These are phyloP conservation scores for Fusarium austroafricanum DNA, from an alignment of 2,329 filamentous ascomycete species.

Conservation along the genomic window DNA sequence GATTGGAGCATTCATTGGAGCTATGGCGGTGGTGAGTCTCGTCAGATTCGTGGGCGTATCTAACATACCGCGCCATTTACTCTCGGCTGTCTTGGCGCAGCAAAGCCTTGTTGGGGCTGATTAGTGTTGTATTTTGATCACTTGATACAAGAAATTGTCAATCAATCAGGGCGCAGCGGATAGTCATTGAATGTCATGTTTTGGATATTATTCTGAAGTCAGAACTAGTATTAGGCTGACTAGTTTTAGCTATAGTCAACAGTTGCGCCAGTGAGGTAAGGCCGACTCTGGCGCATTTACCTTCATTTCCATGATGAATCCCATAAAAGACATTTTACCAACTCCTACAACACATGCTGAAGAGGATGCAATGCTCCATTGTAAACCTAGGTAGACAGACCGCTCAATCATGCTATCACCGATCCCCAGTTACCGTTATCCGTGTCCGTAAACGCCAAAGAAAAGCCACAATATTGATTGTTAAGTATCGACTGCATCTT, in stretches of 20 bases:
- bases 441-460: slow-evolving; percentile 39
- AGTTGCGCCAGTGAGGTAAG: slow-evolving; percentile 21
- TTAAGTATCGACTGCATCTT: background rate
- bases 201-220: slow-evolving; percentile 12
- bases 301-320: slow-evolving; percentile 10
- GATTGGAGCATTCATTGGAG: slow-evolving; percentile 22
- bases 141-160: background rate
- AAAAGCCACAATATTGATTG: slow-evolving; percentile 8
- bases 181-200: background rate
- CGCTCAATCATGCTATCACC: slow-evolving; percentile 19
- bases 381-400: slow-evolving; percentile 12
- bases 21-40: slow-evolving; percentile 30
- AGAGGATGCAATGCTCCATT: slow-evolving; percentile 31
- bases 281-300: slow-evolving; percentile 16
- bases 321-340: slow-evolving; percentile 36
- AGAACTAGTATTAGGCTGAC: slow-evolving; percentile 14
- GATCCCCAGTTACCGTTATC: slow-evolving; percentile 10
- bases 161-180: background rate
- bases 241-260: slow-evolving; percentile 32
- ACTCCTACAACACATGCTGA: slow-evolving; percentile 36
- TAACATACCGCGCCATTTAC: slow-evolving; percentile 31
- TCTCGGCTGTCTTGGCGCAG: slow-evolving; percentile 39
- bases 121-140: background rate
- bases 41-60: slow-evolving; percentile 30
- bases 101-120: slow-evolving; percentile 33